Conservation (phyloP, 352 stramenopile genomes). For the Halophytophthora batemanensis region DNA sequence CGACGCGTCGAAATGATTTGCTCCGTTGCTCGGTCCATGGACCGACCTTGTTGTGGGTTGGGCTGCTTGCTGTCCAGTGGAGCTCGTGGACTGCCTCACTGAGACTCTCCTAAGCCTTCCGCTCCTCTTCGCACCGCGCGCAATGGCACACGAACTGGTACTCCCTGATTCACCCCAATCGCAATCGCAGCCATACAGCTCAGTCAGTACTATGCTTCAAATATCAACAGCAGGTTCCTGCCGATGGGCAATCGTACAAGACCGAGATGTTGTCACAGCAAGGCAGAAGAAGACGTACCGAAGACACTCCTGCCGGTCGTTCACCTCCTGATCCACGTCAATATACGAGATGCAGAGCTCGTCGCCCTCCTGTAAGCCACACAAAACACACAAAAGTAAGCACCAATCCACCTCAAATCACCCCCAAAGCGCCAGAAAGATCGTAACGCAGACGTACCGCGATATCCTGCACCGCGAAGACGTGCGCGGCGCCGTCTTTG, state of each 20-base stretch:
- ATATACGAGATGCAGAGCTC: constrained; percentile 97
- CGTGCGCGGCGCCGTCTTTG: constrained; percentile 64
- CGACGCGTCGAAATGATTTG: too few relatives aligned
- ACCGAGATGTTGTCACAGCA: constrained; percentile 1
- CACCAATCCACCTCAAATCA: neutral
- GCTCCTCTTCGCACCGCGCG: constrained; percentile 58
- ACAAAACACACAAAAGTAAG: constrained; percentile 7
- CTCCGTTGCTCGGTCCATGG: too few relatives aligned
- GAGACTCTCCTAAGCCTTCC: constrained; percentile 58
- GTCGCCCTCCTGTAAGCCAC: constrained; percentile 66
- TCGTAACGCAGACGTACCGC: constrained; percentile 27
- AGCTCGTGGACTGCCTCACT: too few relatives aligned
- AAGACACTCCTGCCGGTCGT: constrained; percentile 79
- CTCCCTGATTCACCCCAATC: constrained; percentile 63
- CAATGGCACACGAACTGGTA: constrained; percentile 82
- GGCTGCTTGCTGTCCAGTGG: too few relatives aligned
- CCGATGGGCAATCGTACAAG: too few relatives aligned
- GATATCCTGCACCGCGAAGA: constrained; percentile 74
- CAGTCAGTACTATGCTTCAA: too few relatives aligned
- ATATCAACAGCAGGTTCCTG: too few relatives aligned
- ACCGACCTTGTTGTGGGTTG: too few relatives aligned
- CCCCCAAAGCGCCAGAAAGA: neutral
- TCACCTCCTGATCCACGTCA: constrained; percentile 75
- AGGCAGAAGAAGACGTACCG: constrained; percentile 24
- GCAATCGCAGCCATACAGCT: too few relatives aligned